phyloP scores from a whole-genome alignment of 441 rosid species.

The Erysimum pusillum region DNA sequence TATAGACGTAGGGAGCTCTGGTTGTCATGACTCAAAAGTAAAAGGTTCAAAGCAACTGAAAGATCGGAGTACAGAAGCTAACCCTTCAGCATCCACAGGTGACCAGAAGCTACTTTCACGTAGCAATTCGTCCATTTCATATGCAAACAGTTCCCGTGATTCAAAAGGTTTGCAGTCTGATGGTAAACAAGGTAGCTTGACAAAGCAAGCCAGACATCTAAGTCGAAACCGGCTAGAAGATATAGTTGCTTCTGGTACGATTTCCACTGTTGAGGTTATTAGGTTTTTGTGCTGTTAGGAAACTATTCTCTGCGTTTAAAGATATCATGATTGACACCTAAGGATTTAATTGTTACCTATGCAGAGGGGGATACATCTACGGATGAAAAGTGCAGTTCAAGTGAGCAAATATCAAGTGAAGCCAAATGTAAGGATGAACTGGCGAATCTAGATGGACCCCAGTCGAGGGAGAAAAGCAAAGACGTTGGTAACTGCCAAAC shows the following conservation, averaged over 20 bases:
- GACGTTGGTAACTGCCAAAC: constrained; percentile 55
- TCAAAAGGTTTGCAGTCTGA: constrained; percentile 66
- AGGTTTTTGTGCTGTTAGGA: constrained; percentile 3
- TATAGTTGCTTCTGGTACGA: constrained; percentile 68
- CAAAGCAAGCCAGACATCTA: constrained; percentile 60
- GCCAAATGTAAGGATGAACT: constrained; percentile 67
- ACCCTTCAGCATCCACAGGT: constrained; percentile 52
- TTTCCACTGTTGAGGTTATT: constrained; percentile 25
- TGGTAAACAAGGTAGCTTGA: constrained; percentile 59
- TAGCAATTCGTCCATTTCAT: constrained; percentile 57
- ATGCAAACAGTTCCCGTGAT: constrained; percentile 60
- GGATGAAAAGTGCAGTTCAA: constrained; percentile 50
- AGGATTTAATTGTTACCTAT: constrained; percentile 41
- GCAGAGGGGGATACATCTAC: constrained; percentile 63
- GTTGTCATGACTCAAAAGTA: constrained; percentile 65
- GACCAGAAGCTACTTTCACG: constrained; percentile 70
- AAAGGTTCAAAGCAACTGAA: constrained; percentile 69
- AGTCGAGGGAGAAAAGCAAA: constrained; percentile 62
- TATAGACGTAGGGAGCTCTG: constrained; percentile 55
- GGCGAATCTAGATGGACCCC: constrained; percentile 57
- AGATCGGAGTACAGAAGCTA: constrained; percentile 56
- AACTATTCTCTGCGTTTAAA: constrained; percentile 22
- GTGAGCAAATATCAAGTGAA: constrained; percentile 61
- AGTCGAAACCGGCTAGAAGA: constrained; percentile 65
- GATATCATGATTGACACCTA: constrained; percentile 24